Evolutionary conservation across 345 rosid genomes (phyloP).

Genomic region (Ceriops decandra): DNA sequence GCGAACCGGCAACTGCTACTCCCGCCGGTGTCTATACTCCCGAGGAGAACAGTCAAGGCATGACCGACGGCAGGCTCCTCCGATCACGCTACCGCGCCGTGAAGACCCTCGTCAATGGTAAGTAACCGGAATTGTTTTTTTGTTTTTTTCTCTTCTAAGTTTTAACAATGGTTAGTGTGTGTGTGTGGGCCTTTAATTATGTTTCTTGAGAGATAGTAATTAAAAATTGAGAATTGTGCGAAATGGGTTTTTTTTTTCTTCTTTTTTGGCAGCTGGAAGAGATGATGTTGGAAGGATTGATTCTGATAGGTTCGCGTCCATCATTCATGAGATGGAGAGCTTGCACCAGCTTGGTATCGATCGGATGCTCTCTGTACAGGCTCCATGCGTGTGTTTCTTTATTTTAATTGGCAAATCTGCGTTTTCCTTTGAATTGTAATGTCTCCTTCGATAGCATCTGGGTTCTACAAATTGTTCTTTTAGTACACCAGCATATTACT

Average conservation of each 20-base stretch:
- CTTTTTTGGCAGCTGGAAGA: conserved; percentile 31
- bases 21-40: background rate
- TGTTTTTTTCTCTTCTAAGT: no score
- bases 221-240: background rate
- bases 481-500: no score
- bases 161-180: no score
- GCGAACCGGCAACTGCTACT: background rate
- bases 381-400: background rate
- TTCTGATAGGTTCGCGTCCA: conserved; percentile 26
- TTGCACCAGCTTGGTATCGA: conserved; percentile 40
- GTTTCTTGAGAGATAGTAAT: no score
- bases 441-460: no score
- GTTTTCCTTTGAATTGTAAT: no score
- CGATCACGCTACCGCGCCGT: conserved; percentile 37
- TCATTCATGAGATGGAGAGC: conserved; percentile 32
- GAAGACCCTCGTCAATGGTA: conserved; percentile 34
- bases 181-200: no score
- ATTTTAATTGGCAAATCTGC: background rate
- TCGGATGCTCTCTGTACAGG: background rate
- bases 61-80: conserved; percentile 16
- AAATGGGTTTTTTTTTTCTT: background rate
- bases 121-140: no score
- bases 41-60: background rate
- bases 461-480: no score
- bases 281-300: conserved; percentile 30